Conservation (phyloP, 2,329 filamentous ascomycete species). For the Stemphylium vesicarium region DNA sequence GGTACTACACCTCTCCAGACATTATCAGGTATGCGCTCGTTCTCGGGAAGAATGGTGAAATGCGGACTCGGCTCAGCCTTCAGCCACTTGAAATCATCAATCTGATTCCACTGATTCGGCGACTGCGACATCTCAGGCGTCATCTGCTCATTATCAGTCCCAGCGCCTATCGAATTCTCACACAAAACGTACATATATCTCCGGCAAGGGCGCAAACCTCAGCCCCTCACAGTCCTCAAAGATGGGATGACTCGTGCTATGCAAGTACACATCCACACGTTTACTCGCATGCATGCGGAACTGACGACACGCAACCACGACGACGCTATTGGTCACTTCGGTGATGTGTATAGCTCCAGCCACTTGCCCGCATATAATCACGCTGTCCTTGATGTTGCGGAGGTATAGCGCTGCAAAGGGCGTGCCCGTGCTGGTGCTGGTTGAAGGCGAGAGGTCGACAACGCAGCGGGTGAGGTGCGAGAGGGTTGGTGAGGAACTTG, state of each 20-base stretch:
- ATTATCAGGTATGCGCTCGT: slow-evolving; percentile 64
- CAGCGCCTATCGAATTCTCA: not conserved
- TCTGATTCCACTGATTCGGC: slow-evolving; percentile 81
- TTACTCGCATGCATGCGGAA: slow-evolving; percentile 89
- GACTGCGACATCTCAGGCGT: slow-evolving; percentile 24
- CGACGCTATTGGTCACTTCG: slow-evolving; percentile 71
- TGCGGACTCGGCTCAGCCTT: slow-evolving; percentile 86
- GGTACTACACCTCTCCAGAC: slow-evolving; percentile 68
- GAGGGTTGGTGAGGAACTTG: slow-evolving; percentile 71
- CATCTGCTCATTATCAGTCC: slow-evolving; percentile 18
- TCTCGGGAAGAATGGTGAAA: slow-evolving; percentile 73
- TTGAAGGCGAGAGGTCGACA: slow-evolving; percentile 78
- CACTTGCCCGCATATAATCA: slow-evolving; percentile 81
- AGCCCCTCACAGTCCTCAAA: slow-evolving; percentile 86
- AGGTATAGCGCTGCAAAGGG: slow-evolving; percentile 73
- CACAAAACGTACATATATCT: slow-evolving; percentile 66
- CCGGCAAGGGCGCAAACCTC: slow-evolving; percentile 78
- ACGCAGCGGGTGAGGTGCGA: slow-evolving; percentile 73
- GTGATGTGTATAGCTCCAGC: slow-evolving; percentile 85
- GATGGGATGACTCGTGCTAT: slow-evolving; percentile 83
- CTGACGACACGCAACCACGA: slow-evolving; percentile 77
- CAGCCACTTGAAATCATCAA: slow-evolving; percentile 98
- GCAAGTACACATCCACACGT: slow-evolving; percentile 82
- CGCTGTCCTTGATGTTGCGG: slow-evolving; percentile 70
- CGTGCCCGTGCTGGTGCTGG: slow-evolving; percentile 47